A percentile compares a stretch with the other conserved stretches of the same genome.
Evolutionary conservation across 805 yeast genomes (phyloP).

Genomic region (Blastobotrys muscicola): DNA sequence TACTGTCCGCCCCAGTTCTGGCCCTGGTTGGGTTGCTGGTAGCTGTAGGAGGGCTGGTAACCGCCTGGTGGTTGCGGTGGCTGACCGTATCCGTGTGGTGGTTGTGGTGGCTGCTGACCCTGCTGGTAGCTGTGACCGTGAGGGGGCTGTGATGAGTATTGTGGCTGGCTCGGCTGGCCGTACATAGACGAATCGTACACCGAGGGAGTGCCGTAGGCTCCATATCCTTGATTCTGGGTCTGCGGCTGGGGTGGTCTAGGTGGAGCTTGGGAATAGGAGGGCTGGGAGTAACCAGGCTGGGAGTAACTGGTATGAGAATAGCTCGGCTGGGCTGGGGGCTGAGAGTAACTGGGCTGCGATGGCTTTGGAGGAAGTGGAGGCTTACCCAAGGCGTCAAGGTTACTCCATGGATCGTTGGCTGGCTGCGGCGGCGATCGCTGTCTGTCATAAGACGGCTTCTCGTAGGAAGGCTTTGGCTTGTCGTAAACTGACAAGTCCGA

Average conservation of each 20-base stretch:
- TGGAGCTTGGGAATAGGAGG: slow-evolving; percentile 6
- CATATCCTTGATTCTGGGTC: slow-evolving; percentile 4
- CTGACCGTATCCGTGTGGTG: slow-evolving; percentile 5
- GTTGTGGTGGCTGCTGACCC: slow-evolving; percentile 5
- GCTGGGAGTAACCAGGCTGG: too few relatives aligned
- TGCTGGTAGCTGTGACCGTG: slow-evolving; percentile 8
- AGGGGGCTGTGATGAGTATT: background rate
- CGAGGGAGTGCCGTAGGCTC: slow-evolving; percentile 28
- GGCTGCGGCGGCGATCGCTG: background rate
- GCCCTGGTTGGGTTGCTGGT: slow-evolving; percentile 3
- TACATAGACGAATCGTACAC: slow-evolving; percentile 41
- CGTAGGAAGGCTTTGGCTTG: too few relatives aligned
- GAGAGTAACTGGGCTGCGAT: slow-evolving; percentile 6
- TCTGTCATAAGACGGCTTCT: too few relatives aligned
- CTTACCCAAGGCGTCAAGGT: background rate
- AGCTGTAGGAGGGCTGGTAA: slow-evolving; percentile 9
- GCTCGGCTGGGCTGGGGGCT: slow-evolving; percentile 6
- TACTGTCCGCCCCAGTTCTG: slow-evolving; percentile 1
- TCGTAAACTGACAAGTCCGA: slow-evolving; percentile 5
- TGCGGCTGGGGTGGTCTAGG: slow-evolving; percentile 5
- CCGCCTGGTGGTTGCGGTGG: slow-evolving; percentile 3
- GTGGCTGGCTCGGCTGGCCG: slow-evolving; percentile 13
- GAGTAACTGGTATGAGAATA: too few relatives aligned
- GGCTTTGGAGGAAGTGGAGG: slow-evolving; percentile 20
- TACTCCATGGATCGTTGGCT: slow-evolving; percentile 1